These are phyloP conservation scores for Aspergillus novoparasiticus DNA, from an alignment of 2,329 filamentous ascomycete species.

Conservation along the genomic window DNA sequence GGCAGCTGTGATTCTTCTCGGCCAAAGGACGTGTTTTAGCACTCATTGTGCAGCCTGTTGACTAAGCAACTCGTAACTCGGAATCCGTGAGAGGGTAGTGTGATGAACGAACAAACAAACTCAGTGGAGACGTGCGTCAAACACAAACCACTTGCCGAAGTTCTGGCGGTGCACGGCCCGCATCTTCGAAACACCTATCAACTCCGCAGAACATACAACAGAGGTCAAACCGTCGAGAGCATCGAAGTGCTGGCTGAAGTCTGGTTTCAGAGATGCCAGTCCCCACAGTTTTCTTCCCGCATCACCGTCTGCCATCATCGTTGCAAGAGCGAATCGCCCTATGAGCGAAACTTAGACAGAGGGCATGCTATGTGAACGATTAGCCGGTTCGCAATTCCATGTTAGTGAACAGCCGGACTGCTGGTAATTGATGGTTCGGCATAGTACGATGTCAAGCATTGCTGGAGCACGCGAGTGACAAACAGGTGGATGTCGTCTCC, in stretches of 20 bases:
- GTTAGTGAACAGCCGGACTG: too few species aligned
- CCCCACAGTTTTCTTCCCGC: background rate
- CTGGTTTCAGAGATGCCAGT: background rate
- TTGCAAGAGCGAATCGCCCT: fast-evolving
- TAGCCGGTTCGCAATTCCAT: too few species aligned
- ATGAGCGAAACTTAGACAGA: background rate
- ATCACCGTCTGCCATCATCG: background rate
- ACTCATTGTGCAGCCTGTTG: too few species aligned
- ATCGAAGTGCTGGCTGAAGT: background rate
- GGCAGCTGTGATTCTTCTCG: too few species aligned
- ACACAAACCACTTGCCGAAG: background rate
- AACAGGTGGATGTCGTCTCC: too few species aligned
- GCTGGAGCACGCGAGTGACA: background rate
- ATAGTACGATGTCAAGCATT: background rate
- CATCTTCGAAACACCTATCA: background rate
- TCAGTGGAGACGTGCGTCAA: background rate
- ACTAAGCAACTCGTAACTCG: background rate
- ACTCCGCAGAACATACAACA: background rate
- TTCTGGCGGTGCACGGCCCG: background rate
- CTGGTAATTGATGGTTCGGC: background rate
- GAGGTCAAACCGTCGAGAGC: background rate
- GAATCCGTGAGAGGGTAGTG: fast-evolving
- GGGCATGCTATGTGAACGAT: background rate
- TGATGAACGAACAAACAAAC: too few species aligned
- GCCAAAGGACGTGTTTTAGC: too few species aligned